A percentile compares a stretch with the other conserved stretches of the same genome.
phyloP scores from a whole-genome alignment of 805 yeast genomes.

The Metschnikowia picachoensis region DNA sequence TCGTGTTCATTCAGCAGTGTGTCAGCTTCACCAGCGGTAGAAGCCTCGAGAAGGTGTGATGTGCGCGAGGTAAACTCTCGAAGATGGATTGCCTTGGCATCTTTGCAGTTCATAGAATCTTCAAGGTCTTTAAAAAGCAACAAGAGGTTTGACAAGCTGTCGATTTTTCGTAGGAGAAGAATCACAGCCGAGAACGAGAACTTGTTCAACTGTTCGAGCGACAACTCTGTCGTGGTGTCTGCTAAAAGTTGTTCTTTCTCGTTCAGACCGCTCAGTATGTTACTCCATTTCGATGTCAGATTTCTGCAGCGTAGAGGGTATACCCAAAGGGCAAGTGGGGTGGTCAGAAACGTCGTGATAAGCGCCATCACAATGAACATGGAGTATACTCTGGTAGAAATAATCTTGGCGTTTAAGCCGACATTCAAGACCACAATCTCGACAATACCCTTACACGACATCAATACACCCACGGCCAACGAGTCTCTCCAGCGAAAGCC shows the following conservation, averaged over 20 bases:
- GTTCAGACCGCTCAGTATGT: constrained; percentile 16
- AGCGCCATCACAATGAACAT: constrained; percentile 85
- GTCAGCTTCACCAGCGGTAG: constrained; percentile 31
- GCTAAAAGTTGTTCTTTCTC: constrained; percentile 7
- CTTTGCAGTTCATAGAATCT: constrained; percentile 17
- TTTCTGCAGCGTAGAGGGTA: constrained; percentile 64
- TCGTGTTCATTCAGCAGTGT: constrained; percentile 23
- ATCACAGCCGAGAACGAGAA: constrained; percentile 25
- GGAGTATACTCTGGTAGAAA: constrained; percentile 60
- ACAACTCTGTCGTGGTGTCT: constrained; percentile 7
- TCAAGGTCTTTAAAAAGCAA: constrained; percentile 27
- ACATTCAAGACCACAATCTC: constrained; percentile 75
- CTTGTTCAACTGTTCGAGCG: constrained; percentile 18
- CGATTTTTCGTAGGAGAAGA: constrained; percentile 28
- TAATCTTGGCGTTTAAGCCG: constrained; percentile 69
- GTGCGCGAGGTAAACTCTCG: constrained; percentile 64
- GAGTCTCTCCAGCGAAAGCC: constrained; percentile 73
- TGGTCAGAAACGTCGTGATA: constrained; percentile 72
- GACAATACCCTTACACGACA: constrained; percentile 88
- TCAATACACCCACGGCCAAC: constrained; percentile 69
- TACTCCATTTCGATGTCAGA: constrained; percentile 35
- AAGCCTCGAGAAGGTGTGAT: constrained; percentile 65
- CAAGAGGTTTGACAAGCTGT: constrained; percentile 33
- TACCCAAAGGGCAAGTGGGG: constrained; percentile 60
- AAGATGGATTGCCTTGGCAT: constrained; percentile 51